Base-by-base conservation (phyloP, 768 basidiomycete species). In the Cyclocybe aegerita region DNA sequence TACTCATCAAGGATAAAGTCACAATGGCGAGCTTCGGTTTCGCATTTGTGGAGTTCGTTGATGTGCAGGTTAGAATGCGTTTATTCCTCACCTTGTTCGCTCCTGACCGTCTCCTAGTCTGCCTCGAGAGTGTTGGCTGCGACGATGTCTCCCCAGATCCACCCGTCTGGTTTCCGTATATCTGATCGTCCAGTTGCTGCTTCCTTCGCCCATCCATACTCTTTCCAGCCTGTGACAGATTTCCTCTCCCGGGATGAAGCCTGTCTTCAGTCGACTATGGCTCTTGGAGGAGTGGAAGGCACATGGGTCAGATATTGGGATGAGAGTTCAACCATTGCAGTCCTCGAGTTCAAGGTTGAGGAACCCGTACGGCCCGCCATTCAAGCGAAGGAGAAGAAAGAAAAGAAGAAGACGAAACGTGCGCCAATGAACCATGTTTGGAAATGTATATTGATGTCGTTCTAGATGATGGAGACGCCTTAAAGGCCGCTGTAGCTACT, bases 131-230 rank as follows among this genome's bases (percentile, higher is more conserved):
- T 94, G 7, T 76, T 98, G 9, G 90, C 85, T 4, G 83, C 86
- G n/a, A 88, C 84, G 6, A 90, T 97, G 85, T 92, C 90, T 36
- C 79, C 91, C 2, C 80, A 86, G 54, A 74, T 90, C 9, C 93
- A 97, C 65, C 94, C 96, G 0, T 82, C 84, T n/a, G 96, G 96
- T 4, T 98, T 98, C 70, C 80, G 91, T 7, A 96, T 98, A 41
- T 90, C 90, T 3, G 87, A 91, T 61, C 80, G 84, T 30, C 89
- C 93, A 1, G 89, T 94, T 9, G 94, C 94, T 8, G 86, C 88
- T 7, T 96, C 95, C 10, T 98, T 97, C 66, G 93, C 93, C 39
- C 90, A 94, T 68, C 84, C 89, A 1, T 86, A 90, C 61, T 92
- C 94, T 17, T 97, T 96, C 67, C 86, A 92, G 61, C 86, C 86